phyloP scores from a whole-genome alignment of 495 filamentous ascomycete species.

The Aspergillus haitiensis region DNA sequence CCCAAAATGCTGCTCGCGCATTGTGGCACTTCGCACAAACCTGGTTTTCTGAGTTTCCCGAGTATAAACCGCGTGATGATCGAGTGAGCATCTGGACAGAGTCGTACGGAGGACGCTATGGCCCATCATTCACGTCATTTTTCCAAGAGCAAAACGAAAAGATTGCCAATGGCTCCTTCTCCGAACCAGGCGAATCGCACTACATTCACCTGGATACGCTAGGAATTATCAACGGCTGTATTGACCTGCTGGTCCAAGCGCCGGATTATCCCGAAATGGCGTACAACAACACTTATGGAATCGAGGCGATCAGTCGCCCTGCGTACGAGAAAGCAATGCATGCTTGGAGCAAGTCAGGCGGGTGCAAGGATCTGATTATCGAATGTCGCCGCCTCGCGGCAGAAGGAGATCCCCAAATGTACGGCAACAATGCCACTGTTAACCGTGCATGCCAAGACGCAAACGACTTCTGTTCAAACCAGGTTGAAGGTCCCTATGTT shows the following conservation, averaged over 20 bases:
- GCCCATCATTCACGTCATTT: constrained; percentile 62
- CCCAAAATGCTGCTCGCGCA: constrained; percentile 51
- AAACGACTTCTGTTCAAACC: constrained; percentile 36
- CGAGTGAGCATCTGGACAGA: constrained; percentile 56
- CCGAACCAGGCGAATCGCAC: constrained; percentile 30
- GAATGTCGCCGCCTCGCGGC: constrained; percentile 45
- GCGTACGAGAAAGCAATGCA: constrained; percentile 50
- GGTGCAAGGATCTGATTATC: constrained; percentile 60
- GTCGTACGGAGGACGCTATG: constrained; percentile 69
- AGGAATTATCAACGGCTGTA: constrained; percentile 68
- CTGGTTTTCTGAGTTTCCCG: constrained; percentile 56
- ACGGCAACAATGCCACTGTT: constrained; percentile 45
- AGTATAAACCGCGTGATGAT: constrained; percentile 55
- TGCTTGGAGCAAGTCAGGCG: constrained; percentile 51
- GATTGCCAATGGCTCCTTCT: constrained; percentile 43
- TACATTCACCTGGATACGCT: constrained; percentile 52
- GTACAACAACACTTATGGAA: constrained; percentile 73
- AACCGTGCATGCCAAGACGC: constrained; percentile 43
- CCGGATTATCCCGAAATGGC: constrained; percentile 67
- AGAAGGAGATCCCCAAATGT: constrained; percentile 45
- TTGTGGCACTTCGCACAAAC: constrained; percentile 61
- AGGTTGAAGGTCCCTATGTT: constrained; percentile 40
- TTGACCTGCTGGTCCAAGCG: constrained; percentile 70
- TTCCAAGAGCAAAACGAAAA: constrained; percentile 64
- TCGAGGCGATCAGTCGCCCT: constrained; percentile 60